Conservation (phyloP, 163 green algal genomes). For the Volvox carteri region DNA sequence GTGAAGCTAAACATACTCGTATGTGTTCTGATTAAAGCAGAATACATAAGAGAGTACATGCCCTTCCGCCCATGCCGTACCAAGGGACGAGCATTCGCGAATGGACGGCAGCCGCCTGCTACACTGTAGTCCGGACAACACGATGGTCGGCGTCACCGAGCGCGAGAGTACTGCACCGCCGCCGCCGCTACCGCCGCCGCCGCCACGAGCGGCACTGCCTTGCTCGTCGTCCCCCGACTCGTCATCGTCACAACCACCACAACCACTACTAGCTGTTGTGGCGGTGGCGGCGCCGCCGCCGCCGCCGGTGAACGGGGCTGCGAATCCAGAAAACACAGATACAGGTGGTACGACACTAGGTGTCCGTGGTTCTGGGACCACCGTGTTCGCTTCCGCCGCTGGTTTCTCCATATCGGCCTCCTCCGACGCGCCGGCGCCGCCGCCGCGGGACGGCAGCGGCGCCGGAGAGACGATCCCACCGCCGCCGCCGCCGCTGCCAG, state of each 20-base stretch:
- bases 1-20: no score
- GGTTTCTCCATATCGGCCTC: no score
- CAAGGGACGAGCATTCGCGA: conserved; percentile 10
- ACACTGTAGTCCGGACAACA: neutral
- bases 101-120: conserved; percentile 34
- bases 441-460: no score
- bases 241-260: neutral
- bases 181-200: neutral
- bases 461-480: no score
- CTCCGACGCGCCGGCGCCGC: neutral
- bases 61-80: no score
- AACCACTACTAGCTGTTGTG: no score
- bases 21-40: neutral
- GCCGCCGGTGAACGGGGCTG: neutral
- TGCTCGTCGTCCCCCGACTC: neutral
- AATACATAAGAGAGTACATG: no score
- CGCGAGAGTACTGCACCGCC: neutral
- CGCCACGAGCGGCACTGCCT: neutral
- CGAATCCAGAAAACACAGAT: neutral
- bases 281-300: no score
- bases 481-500: neutral
- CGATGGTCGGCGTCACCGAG: neutral
- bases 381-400: no score
- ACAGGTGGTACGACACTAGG: neutral
- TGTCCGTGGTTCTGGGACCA: no score